Base-by-base conservation (phyloP, 257 asterid species). In the Solanum chiquidenum region DNA sequence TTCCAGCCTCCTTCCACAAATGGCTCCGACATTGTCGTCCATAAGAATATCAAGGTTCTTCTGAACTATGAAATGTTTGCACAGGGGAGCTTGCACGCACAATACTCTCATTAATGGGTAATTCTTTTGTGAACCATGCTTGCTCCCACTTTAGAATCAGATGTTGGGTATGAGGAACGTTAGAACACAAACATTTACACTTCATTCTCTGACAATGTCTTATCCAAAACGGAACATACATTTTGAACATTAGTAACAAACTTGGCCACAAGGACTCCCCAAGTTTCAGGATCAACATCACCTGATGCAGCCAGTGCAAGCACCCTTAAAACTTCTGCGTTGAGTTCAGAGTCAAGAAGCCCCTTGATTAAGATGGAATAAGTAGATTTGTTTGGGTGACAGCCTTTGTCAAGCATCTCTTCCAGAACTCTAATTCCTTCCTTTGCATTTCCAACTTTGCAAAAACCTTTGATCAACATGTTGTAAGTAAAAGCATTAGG, bases 401-500 rank as follows among this genome's bases (percentile, higher is more conserved):
- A 92, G 21, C 93, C 94, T 88, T 55, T 92, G 18, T 90, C 92
- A 91, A 95, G 80, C 99, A 97, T 97, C 92, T 97, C 99, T 90
- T 94, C 95, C 86, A 97, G 87, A 35, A 93, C 88, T 80, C 94
- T 89, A 86, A 93, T 84, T 82, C 96, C 99, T 87, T 91, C 98
- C 89, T 90, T 93, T 2, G 95, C 93, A 77, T 88, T 93, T 76
- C 98, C 98, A 75, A 46, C 91, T 88, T 88, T 92, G 90, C 98
- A 95, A 88, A 95, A 94, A 83, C 98, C 98, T 77, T 91, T 94
- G 75, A 95, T 93, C 91, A 97, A 87, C 93, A 93, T 84, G 89
- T 92, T 91, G 84, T 94, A 97, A 68, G 98, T 95, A 88, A 95
- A 94, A 29, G 95, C 92, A 93, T 94, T 95, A n/a, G 98, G 98